Conservation (phyloP, 2,329 filamentous ascomycete species). For the Zalaria obscura region DNA sequence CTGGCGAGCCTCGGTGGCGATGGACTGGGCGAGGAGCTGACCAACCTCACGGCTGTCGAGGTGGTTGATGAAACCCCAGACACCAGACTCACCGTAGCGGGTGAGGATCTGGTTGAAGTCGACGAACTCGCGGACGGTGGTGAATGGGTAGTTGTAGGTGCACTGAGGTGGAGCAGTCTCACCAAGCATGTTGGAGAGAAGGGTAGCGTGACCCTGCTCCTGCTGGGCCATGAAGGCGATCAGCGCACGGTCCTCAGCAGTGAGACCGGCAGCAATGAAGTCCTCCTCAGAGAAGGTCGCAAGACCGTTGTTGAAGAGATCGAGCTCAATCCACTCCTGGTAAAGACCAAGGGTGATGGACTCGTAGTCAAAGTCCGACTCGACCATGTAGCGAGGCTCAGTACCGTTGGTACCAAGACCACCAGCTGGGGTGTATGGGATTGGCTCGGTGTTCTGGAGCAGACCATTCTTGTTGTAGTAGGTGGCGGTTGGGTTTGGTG, state of each 20-base stretch:
- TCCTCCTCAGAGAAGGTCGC: constrained; percentile 54
- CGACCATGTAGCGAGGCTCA: constrained; percentile 58
- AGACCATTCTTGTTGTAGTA: constrained; percentile 59
- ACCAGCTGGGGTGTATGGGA: constrained; percentile 55
- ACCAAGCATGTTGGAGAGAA: constrained; percentile 67
- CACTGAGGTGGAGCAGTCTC: constrained; percentile 56
- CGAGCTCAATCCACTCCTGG: constrained; percentile 74
- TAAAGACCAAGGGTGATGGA: constrained; percentile 62
- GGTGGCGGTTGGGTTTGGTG: constrained; percentile 46
- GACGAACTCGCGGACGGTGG: constrained; percentile 59
- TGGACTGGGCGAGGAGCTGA: constrained; percentile 59
- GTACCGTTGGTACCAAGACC: constrained; percentile 68
- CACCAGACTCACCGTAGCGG: constrained; percentile 63
- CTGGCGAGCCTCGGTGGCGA: constrained; percentile 67
- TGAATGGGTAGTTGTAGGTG: constrained; percentile 69
- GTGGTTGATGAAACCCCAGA: constrained; percentile 69
- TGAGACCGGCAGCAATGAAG: constrained; percentile 54
- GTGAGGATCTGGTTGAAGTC: constrained; percentile 83
- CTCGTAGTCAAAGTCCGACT: constrained; percentile 74
- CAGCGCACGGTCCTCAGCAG: constrained; percentile 52
- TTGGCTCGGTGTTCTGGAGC: constrained; percentile 53
- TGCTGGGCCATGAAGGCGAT: constrained; percentile 67
- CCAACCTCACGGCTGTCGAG: constrained; percentile 62
- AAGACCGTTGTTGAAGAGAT: constrained; percentile 66
- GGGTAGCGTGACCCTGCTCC: constrained; percentile 63